phyloP scores from a whole-genome alignment of 2,329 filamentous ascomycete genomes.

The Pochonia chlamydosporia region DNA sequence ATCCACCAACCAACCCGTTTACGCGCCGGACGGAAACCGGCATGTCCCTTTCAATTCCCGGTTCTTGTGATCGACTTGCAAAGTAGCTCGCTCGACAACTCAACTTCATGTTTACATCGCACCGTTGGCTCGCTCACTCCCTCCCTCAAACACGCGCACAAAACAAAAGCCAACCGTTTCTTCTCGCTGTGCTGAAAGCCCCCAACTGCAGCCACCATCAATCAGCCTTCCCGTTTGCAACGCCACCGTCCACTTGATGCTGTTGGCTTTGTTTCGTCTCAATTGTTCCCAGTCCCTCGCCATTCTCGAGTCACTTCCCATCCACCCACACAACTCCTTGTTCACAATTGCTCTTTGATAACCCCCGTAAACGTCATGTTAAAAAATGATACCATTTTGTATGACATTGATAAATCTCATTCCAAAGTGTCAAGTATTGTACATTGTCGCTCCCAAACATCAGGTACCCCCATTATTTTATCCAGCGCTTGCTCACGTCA shows the following conservation, averaged over 20 bases:
- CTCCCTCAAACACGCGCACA: too few relatives aligned
- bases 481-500: too few relatives aligned
- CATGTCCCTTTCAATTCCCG: too few relatives aligned
- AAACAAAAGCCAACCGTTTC: too few relatives aligned
- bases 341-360: not conserved
- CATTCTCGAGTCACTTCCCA: too few relatives aligned
- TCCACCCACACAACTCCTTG: too few relatives aligned
- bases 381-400: too few relatives aligned
- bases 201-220: constrained; percentile 1
- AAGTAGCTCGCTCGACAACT: too few relatives aligned
- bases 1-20: too few relatives aligned
- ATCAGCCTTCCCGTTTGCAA: not conserved
- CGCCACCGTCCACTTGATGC: not conserved
- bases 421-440: constrained; percentile 1
- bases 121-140: not conserved
- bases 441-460: not conserved
- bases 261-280: not conserved
- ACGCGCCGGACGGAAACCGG: too few relatives aligned
- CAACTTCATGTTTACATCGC: not conserved
- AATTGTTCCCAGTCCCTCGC: not conserved
- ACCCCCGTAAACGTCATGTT: not conserved
- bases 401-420: not conserved
- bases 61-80: too few relatives aligned
- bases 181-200: constrained; percentile 1
- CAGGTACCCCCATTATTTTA: not conserved